Evolutionary conservation across 345 rosid genomes (phyloP).

Genomic region (Eucalyptus paniculata): DNA sequence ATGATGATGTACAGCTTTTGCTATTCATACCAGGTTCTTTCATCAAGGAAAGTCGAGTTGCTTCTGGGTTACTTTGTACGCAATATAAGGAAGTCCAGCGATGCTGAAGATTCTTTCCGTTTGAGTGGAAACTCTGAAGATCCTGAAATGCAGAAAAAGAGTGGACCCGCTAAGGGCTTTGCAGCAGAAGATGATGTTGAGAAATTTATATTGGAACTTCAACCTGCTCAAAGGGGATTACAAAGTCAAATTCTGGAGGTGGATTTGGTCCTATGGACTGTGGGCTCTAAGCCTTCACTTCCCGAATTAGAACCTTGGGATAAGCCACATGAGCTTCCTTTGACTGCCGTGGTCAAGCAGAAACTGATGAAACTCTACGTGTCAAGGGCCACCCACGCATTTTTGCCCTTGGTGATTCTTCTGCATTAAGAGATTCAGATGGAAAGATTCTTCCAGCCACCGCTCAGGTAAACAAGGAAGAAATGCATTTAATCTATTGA

Average conservation of each 20-base stretch:
- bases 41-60: not conserved
- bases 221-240: conserved; percentile 68
- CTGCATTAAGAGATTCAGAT: conserved; percentile 60
- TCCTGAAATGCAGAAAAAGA: conserved; percentile 72
- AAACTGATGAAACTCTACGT: conserved; percentile 91
- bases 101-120: not conserved
- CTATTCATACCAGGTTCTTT: not conserved
- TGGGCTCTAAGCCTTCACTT: conserved; percentile 75
- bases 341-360: conserved; percentile 83
- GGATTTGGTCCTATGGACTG: conserved; percentile 89
- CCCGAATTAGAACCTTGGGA: conserved; percentile 41
- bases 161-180: conserved; percentile 65
- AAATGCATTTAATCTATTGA: not conserved
- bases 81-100: not conserved
- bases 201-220: conserved; percentile 62
- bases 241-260: conserved; percentile 57
- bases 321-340: conserved; percentile 36
- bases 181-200: conserved; percentile 21
- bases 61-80: not conserved
- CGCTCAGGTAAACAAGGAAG: conserved; percentile 49
- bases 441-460: conserved; percentile 88
- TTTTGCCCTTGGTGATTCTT: conserved; percentile 89
- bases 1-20: not conserved
- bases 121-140: conserved; percentile 15
- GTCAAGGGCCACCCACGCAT: conserved; percentile 92